These are phyloP conservation scores for Arabidopsis hybrid DNA, from an alignment of 441 rosid species.

Conservation along the genomic window DNA sequence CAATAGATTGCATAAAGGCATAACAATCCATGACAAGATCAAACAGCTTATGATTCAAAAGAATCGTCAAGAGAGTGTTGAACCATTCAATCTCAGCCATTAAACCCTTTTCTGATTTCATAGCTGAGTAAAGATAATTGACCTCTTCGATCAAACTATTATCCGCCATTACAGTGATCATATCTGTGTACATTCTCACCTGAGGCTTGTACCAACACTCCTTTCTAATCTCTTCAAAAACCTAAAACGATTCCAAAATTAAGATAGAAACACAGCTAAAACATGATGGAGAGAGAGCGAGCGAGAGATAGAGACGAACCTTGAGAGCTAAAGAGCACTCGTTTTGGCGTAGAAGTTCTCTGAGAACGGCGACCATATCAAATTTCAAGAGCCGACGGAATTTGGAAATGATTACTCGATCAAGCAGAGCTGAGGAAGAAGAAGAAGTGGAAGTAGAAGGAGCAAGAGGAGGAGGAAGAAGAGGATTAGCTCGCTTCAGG, in stretches of 20 bases:
- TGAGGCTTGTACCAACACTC: constrained; percentile 83
- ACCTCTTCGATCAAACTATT: constrained; percentile 58
- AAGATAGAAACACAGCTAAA: constrained; percentile 1
- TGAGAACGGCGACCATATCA: constrained; percentile 85
- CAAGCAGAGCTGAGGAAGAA: constrained; percentile 39
- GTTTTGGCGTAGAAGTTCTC: constrained; percentile 81
- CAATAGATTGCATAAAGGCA: constrained; percentile 62
- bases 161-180: constrained; percentile 60
- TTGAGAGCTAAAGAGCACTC: constrained; percentile 69
- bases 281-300: background rate
- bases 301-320: constrained; percentile 41
- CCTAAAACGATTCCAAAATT: constrained; percentile 48
- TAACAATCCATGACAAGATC: constrained; percentile 67
- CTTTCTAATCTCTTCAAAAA: constrained; percentile 67
- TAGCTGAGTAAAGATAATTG: constrained; percentile 47
- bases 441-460: too few species aligned
- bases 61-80: constrained; percentile 56
- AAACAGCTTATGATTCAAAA: constrained; percentile 53
- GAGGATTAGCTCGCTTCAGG: constrained; percentile 66
- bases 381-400: constrained; percentile 81
- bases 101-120: constrained; percentile 60
- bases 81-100: constrained; percentile 61
- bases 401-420: constrained; percentile 53
- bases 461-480: constrained; percentile 8
- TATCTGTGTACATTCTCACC: constrained; percentile 59